Conservation (phyloP, 2,329 filamentous ascomycete species). For the Xylaria sp. region DNA sequence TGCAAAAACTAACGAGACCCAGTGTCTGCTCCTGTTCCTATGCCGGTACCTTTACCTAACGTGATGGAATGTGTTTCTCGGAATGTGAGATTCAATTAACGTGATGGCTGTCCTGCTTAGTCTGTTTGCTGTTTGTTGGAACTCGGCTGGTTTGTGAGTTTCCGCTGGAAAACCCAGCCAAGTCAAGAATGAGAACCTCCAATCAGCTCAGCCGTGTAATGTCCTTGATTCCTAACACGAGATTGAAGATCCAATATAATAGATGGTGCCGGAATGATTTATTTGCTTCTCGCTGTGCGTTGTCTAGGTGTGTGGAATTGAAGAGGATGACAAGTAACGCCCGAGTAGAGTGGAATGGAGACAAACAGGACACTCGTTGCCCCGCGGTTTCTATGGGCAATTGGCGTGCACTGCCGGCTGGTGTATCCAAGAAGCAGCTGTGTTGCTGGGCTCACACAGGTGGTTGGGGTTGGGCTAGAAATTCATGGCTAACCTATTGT, state of each 20-base stretch:
- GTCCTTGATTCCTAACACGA: slow-evolving; percentile 13
- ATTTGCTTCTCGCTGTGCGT: neutral
- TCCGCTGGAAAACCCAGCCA: slow-evolving; percentile 47
- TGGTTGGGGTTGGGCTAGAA: slow-evolving; percentile 38
- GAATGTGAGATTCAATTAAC: slow-evolving; percentile 22
- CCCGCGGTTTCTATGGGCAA: slow-evolving; percentile 44
- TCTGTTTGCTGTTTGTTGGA: slow-evolving; percentile 10
- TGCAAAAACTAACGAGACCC: slow-evolving; percentile 3
- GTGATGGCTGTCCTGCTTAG: neutral
- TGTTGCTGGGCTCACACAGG: slow-evolving; percentile 38
- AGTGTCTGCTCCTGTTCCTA: neutral
- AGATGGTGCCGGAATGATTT: slow-evolving; percentile 13
- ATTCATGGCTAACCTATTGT: slow-evolving; percentile 4
- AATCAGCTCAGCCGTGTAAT: slow-evolving; percentile 28
- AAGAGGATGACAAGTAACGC: slow-evolving; percentile 2
- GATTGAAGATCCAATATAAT: slow-evolving; percentile 14
- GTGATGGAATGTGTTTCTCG: slow-evolving; percentile 19
- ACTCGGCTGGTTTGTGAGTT: slow-evolving; percentile 42
- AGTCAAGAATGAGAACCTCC: slow-evolving; percentile 32
- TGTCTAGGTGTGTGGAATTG: slow-evolving; percentile 13
- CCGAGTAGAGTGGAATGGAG: slow-evolving; percentile 13
- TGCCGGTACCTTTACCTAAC: neutral
- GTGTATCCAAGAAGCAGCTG: neutral
- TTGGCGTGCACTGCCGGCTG: slow-evolving; percentile 26
- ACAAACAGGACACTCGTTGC: slow-evolving; percentile 38